Conservation (phyloP, 768 basidiomycete species). For the Lenzites betulinus region DNA sequence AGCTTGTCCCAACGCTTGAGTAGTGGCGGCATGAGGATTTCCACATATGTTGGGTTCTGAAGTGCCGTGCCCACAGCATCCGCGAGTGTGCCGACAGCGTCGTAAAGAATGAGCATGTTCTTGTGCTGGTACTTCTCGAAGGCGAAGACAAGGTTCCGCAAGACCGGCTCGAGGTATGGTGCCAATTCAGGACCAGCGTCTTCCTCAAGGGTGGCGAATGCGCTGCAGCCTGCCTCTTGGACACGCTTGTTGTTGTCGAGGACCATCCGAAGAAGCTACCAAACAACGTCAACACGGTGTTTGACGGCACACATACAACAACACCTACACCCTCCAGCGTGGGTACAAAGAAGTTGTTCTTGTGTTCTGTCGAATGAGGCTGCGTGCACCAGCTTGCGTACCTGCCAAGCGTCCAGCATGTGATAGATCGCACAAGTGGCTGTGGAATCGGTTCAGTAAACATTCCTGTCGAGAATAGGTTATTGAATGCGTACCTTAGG, state of each 20-base stretch:
- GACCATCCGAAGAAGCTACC: constrained; percentile 95
- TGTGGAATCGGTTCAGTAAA: constrained; percentile 34
- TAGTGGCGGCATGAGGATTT: constrained; percentile 95
- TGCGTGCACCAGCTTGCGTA: constrained; percentile 98
- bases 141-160: constrained; percentile 92
- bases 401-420: constrained; percentile 98
- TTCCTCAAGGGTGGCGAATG: constrained; percentile 97
- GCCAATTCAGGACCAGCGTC: constrained; percentile 89
- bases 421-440: constrained; percentile 97
- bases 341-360: constrained; percentile 88
- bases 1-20: constrained; percentile 89
- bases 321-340: constrained; percentile 93
- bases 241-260: constrained; percentile 98
- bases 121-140: constrained; percentile 99
- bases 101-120: constrained; percentile 97
- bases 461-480: neutral
- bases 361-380: constrained; percentile 82
- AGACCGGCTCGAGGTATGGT: constrained; percentile 92
- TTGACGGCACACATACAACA: constrained; percentile 16
- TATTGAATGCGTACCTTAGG: constrained; percentile 63
- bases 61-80: constrained; percentile 92
- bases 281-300: neutral
- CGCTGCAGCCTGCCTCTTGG: constrained; percentile 98
- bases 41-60: constrained; percentile 83
- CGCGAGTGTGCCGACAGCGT: constrained; percentile 97